phyloP scores from a whole-genome alignment of 371 early-diverging fungal species.

The Capillidium heterosporum region DNA sequence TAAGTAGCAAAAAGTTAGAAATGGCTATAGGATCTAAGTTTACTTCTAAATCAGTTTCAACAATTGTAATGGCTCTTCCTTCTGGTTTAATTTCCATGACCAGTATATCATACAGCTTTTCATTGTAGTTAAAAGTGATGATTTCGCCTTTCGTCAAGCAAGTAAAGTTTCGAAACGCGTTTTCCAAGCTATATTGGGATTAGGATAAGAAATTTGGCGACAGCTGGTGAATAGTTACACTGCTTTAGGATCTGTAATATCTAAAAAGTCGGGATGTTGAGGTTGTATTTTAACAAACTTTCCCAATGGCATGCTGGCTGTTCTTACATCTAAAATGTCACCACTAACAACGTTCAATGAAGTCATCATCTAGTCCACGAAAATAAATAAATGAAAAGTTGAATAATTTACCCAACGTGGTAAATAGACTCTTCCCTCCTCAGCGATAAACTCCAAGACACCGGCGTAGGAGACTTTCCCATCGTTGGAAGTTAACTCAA shows the following conservation, averaged over 20 bases:
- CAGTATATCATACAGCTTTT: constrained; percentile 69
- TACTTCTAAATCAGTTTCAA: constrained; percentile 97
- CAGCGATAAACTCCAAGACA: constrained; percentile 97
- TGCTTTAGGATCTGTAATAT: constrained; percentile 93
- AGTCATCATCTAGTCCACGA: constrained; percentile 94
- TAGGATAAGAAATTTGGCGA: not conserved
- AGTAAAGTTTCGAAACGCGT: constrained; percentile 85
- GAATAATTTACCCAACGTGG: constrained; percentile 80
- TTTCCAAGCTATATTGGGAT: constrained; percentile 55
- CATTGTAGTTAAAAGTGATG: constrained; percentile 84
- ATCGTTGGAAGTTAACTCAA: constrained; percentile 43
- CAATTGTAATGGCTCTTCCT: constrained; percentile 74
- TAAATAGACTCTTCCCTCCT: constrained; percentile 87
- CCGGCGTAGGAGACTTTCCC: constrained; percentile 74
- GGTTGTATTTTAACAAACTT: constrained; percentile 94
- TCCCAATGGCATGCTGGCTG: constrained; percentile 67
- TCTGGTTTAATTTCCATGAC: constrained; percentile 85
- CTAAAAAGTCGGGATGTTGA: constrained; percentile 93
- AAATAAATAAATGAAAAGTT: not conserved
- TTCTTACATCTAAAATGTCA: constrained; percentile 59
- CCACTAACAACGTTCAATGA: constrained; percentile 62
- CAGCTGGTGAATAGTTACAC: constrained; percentile 31
- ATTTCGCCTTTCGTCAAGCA: constrained; percentile 90
- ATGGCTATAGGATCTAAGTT: not conserved
- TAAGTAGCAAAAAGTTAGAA: constrained; percentile 4